These are phyloP conservation scores for Hypoxylon rubiginosum DNA, from an alignment of 2,329 filamentous ascomycete species.

Conservation along the genomic window DNA sequence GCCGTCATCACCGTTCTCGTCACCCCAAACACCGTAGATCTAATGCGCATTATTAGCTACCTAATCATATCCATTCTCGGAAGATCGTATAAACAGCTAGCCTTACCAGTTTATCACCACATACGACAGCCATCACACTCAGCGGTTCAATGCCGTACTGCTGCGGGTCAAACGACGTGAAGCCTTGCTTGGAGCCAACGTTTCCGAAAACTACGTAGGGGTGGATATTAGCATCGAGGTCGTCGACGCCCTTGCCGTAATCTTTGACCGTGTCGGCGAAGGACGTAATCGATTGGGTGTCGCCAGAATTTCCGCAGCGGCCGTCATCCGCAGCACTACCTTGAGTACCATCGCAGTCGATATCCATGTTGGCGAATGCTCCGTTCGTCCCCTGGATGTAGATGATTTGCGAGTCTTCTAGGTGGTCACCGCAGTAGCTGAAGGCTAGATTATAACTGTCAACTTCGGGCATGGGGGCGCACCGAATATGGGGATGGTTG, in stretches of 20 bases:
- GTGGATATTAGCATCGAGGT: conserved; percentile 63
- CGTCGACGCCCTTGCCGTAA: conserved; percentile 52
- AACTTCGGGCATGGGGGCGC: neutral
- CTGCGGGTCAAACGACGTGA: conserved; percentile 55
- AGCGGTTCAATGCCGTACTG: conserved; percentile 60
- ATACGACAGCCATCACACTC: conserved; percentile 66
- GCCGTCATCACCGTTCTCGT: conserved; percentile 69
- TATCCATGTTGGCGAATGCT: conserved; percentile 67
- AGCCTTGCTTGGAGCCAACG: conserved; percentile 49
- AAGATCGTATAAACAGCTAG: neutral
- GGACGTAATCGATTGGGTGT: conserved; percentile 59
- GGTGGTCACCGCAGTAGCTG: conserved; percentile 61
- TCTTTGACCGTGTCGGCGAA: conserved; percentile 55
- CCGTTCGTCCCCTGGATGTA: conserved; percentile 59
- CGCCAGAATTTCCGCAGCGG: conserved; percentile 59
- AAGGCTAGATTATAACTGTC: conserved; percentile 30
- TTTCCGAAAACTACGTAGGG: conserved; percentile 66
- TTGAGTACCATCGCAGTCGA: conserved; percentile 69
- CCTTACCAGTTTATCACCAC: conserved; percentile 59
- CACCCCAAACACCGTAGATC: conserved; percentile 73
- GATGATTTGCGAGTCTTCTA: conserved; percentile 53
- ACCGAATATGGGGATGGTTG: neutral
- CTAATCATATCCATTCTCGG: conserved; percentile 3
- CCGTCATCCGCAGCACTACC: conserved; percentile 57
- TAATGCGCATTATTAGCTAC: conserved; percentile 40